These are phyloP conservation scores for Hypholoma sublateritium DNA, from an alignment of 768 basidiomycete genomes.

Conservation along the genomic window DNA sequence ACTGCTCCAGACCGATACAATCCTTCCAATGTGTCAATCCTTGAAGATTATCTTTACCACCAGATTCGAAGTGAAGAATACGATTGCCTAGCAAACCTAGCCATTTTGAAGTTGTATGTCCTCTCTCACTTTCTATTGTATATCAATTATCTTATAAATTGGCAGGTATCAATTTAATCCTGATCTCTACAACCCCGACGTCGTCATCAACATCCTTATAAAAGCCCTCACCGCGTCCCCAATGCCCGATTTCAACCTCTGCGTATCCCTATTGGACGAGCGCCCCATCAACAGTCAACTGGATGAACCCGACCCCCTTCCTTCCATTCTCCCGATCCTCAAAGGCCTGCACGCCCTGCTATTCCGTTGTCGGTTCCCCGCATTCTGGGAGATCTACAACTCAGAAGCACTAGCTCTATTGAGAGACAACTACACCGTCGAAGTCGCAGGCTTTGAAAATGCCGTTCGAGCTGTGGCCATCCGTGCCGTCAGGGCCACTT, in stretches of 20 bases:
- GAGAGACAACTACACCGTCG: conserved; percentile 85
- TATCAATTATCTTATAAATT: not conserved
- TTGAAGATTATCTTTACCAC: conserved; percentile 96
- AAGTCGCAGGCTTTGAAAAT: conserved; percentile 81
- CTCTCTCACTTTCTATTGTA: not conserved
- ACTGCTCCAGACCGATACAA: conserved; percentile 84
- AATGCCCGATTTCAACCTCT: conserved; percentile 92
- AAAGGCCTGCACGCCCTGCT: conserved; percentile 68
- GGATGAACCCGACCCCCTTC: conserved; percentile 83
- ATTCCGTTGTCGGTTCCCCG: conserved; percentile 83
- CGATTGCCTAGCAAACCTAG: conserved; percentile 93
- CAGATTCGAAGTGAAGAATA: conserved; percentile 92
- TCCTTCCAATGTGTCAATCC: conserved; percentile 87
- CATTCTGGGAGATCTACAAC: conserved; percentile 78
- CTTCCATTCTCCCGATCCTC: conserved; percentile 65
- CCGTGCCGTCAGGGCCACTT: conserved; percentile 75
- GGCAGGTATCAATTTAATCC: conserved; percentile 94
- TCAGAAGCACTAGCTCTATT: conserved; percentile 70
- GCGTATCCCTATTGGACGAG: conserved; percentile 88
- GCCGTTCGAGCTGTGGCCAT: conserved; percentile 77
- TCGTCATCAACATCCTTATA: conserved; percentile 92
- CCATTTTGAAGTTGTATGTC: conserved; percentile 86
- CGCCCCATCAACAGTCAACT: conserved; percentile 50
- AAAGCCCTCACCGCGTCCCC: conserved; percentile 86
- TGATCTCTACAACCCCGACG: conserved; percentile 88